These are phyloP conservation scores for Moricandia moricandioides DNA, from an alignment of 345 rosid genomes.

Conservation along the genomic window DNA sequence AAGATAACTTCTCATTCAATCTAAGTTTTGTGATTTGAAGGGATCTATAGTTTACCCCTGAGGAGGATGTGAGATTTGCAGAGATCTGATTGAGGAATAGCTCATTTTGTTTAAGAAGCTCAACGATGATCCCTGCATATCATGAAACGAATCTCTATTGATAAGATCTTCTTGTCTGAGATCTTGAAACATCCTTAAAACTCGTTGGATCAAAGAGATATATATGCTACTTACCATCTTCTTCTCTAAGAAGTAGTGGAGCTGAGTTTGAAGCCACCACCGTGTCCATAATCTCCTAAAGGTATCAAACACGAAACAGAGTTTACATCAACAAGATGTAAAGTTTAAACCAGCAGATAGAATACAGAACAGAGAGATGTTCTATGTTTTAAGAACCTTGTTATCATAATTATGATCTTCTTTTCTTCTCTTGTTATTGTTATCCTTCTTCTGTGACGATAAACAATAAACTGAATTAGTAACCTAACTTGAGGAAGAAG, in stretches of 20 bases:
- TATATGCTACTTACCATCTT: slow-evolving; percentile 8
- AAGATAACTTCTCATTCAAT: neutral
- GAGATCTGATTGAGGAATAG: slow-evolving; percentile 48
- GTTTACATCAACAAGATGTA: neutral
- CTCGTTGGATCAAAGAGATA: neutral
- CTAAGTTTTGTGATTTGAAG: neutral
- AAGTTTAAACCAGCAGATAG: neutral
- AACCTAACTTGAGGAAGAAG: slow-evolving; percentile 8
- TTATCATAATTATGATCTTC: slow-evolving; percentile 59
- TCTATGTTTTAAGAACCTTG: neutral
- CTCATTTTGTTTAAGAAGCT: slow-evolving; percentile 62
- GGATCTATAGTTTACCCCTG: neutral
- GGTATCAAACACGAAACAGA: neutral
- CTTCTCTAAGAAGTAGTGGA: neutral
- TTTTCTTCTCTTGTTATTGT: slow-evolving; percentile 51
- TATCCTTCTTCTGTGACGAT: too few species aligned
- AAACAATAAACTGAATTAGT: too few species aligned
- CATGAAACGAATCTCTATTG: neutral
- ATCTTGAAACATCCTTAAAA: neutral
- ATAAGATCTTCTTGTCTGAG: neutral
- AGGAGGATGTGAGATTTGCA: neutral
- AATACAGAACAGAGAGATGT: neutral
- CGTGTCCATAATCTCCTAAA: slow-evolving; percentile 12
- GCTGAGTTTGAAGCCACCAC: slow-evolving; percentile 6
- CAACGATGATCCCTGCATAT: slow-evolving; percentile 33